Conservation (phyloP, 805 yeast species). For the Yarrowia yakushimensis region DNA sequence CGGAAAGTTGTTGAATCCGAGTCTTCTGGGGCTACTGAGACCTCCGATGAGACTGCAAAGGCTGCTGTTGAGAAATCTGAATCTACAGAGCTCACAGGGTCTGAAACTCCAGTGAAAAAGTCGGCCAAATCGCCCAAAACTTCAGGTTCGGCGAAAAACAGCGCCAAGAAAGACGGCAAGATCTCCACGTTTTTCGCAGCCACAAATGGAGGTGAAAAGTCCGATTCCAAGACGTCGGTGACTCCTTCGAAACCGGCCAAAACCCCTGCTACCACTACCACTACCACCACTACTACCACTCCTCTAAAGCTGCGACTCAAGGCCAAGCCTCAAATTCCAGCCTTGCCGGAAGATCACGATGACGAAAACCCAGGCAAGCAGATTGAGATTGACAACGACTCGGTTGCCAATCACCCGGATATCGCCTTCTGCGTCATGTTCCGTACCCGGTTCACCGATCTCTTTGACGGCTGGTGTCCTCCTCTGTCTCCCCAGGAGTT, state of each 20-base stretch:
- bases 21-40: neutral
- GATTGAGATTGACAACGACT: conserved; percentile 29
- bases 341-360: conserved; percentile 33
- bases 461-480: conserved; percentile 37
- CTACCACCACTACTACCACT: neutral
- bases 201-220: neutral
- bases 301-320: conserved; percentile 25
- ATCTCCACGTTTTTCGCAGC: conserved; percentile 2
- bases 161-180: conserved; percentile 3
- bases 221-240: neutral
- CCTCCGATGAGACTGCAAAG: too few species aligned
- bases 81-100: too few species aligned
- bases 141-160: too few species aligned
- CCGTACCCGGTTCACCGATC: conserved; percentile 31
- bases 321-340: conserved; percentile 34
- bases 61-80: too few species aligned
- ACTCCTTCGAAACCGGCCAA: neutral
- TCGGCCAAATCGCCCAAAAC: neutral
- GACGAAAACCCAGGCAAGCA: conserved; percentile 32
- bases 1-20: neutral
- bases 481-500: conserved; percentile 42
- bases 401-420: conserved; percentile 28
- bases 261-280: neutral
- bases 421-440: conserved; percentile 38
- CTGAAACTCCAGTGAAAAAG: too few species aligned